phyloP scores from a whole-genome alignment of 1,284 basidiomycete genomes.

The Leccinum proliferum region DNA sequence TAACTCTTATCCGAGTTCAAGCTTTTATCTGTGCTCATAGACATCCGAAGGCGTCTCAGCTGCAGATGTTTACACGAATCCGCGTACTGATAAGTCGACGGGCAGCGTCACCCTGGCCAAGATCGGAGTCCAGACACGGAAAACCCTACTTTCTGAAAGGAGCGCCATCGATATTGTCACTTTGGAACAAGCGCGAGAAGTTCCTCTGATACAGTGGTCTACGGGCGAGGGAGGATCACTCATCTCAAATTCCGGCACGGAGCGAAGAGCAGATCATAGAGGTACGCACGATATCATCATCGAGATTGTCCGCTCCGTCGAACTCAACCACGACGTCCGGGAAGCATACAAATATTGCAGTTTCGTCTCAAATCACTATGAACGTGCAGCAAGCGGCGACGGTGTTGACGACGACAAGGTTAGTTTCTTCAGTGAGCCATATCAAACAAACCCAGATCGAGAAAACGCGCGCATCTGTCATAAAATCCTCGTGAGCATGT shows the following conservation, averaged over 20 bases:
- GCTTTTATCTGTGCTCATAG: neutral
- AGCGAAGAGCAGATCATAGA: neutral
- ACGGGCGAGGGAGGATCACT: too few relatives aligned
- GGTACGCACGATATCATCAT: neutral
- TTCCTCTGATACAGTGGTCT: neutral
- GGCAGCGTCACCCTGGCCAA: neutral
- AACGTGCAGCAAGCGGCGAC: neutral
- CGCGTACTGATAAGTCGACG: neutral
- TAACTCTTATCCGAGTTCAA: neutral
- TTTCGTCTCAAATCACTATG: conserved; percentile 4
- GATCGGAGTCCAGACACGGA: neutral
- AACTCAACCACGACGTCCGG: neutral
- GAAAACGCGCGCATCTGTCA: too few relatives aligned
- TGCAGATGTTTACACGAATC: neutral
- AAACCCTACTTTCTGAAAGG: neutral
- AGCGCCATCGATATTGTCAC: neutral
- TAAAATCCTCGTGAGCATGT: too few relatives aligned
- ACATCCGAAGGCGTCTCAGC: neutral
- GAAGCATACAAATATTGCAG: neutral
- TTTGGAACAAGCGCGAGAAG: neutral
- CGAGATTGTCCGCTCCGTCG: neutral
- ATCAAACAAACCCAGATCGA: neutral
- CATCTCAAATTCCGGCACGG: neutral
- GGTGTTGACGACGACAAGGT: neutral
- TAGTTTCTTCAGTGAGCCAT: neutral